Evolutionary conservation across 345 rosid species (phyloP), one percentile per base, ranked within the genome.

Genomic region (Litchi chinensis): DNA sequence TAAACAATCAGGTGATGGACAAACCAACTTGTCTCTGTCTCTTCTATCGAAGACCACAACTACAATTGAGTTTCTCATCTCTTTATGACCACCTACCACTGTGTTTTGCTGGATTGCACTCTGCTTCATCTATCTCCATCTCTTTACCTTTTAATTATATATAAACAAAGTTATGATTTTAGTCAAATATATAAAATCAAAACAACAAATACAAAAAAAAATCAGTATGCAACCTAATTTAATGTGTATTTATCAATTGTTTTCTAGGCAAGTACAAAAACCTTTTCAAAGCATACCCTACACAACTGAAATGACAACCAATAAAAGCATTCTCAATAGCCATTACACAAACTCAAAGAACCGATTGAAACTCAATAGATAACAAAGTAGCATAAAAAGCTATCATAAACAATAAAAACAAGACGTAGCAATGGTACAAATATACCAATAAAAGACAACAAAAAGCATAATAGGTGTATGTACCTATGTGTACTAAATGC

Each of bases 271-370:
- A n/a, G n/a, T n/a, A n/a, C n/a, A n/a, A n/a, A n/a, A 73, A 76
- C 75, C 76, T 46, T 71, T 16, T 71, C 71, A 71, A 77, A 86
- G 78, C 83, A 85, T 79, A 79, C 68, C 81, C 85, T 86, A 81
- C 81, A 85, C 16, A 81, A 68, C 71, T 28, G 79, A 65, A 57
- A 64, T 41, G 41, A 44, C 22, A 68, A 64, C 60, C 15, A 66
- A 68, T 32, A 22, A 26, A 48, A 76, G 32, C 67, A 21, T 18
- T 21, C 41, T 40, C 68, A 13, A 54, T 43, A 73, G n/a, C 65
- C 65, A 12, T 57, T 57, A 19, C 41, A 28, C 19, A 64, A 44
- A 60, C 40, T 41, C 11, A 73, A 41, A 62, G 21, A 6, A 12
- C 5, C 66, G 2, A 32, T 26, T 32, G 69, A 65, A 65, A 18